Base-by-base conservation (phyloP, 208 protist genomes). In the Polymyxa betae region DNA sequence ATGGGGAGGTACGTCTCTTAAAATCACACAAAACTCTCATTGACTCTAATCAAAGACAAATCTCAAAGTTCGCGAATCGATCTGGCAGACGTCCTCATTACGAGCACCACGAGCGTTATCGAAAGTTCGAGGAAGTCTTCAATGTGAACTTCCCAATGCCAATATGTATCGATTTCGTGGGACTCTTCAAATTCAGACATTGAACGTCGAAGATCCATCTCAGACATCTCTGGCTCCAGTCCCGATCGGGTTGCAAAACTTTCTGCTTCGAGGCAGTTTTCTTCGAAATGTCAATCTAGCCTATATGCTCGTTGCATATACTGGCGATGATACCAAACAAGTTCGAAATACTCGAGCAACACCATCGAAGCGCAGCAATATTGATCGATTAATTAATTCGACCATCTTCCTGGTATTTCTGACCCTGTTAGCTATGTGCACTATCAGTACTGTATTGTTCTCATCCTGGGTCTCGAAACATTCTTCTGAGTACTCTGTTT, bases 271-370 rank as follows among this genome's bases (percentile, higher is more conserved):
- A 38, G 96, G 96, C 5, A 96, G 94, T 89, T 89, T 96, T 0
- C 90, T 98, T 10, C 93, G 95, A 45, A 97, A 97, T 92, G 97
- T 96, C 41, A 92, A 96, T 68, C 97, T 95, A 93, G 94, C 96
- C 0, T 92, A 97, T 12, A 94, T 91, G 12, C 92, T 94, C 0
- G 95, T 96, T 0, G 88, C 97, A 5, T 98, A 98, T 93, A 96
- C 96, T 0, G 90, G 90, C 32, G 0, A 64, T 32, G 90, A 91
- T n/a, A 45, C 72, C 0, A 91, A 91, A 40, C 66, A 89, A n/a
- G 77, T 64, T 45, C 44, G 66, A 32, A 91, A 91, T 54, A 98
- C 97, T 92, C 95, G 97, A 92, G 92, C 95, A 88, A 41, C 90
- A 1, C 60, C 54, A 0, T 77, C 90, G 0, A 91, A 91, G 45